phyloP scores from a whole-genome alignment of 2,329 filamentous ascomycete species.

The Didymellaceae sp. region DNA sequence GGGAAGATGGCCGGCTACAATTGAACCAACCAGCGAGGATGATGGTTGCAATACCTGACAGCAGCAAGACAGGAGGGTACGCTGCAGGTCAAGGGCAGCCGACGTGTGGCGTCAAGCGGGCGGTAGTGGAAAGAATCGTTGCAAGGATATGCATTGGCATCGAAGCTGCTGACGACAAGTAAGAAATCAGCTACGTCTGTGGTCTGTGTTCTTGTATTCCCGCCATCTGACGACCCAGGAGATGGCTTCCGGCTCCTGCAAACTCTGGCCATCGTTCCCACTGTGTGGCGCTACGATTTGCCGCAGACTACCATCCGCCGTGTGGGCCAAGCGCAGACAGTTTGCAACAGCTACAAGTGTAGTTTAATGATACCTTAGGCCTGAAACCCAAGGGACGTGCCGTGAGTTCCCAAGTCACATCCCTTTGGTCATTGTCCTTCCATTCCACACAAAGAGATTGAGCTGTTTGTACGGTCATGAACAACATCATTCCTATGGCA shows the following conservation, averaged over 20 bases:
- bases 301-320: constrained; percentile 42
- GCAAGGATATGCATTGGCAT: constrained; percentile 47
- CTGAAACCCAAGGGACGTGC: constrained; percentile 22
- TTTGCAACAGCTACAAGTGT: constrained; percentile 28
- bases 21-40: constrained; percentile 44
- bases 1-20: constrained; percentile 43
- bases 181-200: constrained; percentile 30
- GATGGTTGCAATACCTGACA: constrained; percentile 38
- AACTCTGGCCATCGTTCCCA: constrained; percentile 42
- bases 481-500: too few species aligned
- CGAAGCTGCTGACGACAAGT: constrained; percentile 41
- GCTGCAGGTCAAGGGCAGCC: constrained; percentile 43
- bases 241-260: constrained; percentile 37
- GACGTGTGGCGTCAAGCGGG: constrained; percentile 46
- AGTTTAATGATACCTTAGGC: constrained; percentile 30
- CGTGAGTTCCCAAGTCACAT: constrained; percentile 6
- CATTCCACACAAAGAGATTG: too few species aligned
- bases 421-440: too few species aligned
- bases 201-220: constrained; percentile 39
- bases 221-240: constrained; percentile 45
- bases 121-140: constrained; percentile 37
- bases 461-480: too few species aligned
- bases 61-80: constrained; percentile 39
- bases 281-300: constrained; percentile 43
- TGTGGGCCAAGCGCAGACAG: constrained; percentile 36